A percentile compares a stretch with the other conserved stretches of the same genome.
Evolutionary conservation across 2,329 filamentous ascomycete species (phyloP).

Genomic region (Epichloe sp.): DNA sequence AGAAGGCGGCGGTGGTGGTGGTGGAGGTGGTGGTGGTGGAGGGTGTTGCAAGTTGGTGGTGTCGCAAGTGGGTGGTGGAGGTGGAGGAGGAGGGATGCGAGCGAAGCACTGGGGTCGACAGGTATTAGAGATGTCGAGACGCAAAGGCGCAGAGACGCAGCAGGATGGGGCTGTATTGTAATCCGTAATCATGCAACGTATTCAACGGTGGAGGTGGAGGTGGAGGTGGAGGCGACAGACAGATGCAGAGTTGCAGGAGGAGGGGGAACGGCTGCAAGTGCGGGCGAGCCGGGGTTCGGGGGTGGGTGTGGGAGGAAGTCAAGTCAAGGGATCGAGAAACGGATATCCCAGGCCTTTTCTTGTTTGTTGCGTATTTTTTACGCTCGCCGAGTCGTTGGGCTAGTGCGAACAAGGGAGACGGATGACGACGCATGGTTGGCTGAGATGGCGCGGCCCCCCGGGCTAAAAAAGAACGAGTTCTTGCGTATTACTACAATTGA

Average conservation of each 20-base stretch:
- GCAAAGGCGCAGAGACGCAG: neutral
- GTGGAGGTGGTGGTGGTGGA: slow-evolving; percentile 7
- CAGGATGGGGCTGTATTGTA: neutral
- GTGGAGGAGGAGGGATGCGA: slow-evolving; percentile 10
- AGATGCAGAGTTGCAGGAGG: slow-evolving; percentile 4
- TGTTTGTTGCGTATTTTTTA: neutral
- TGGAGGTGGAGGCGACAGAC: slow-evolving; percentile 4
- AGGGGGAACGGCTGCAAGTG: slow-evolving; percentile 7
- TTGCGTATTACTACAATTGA: too few species aligned
- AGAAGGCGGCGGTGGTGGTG: slow-evolving; percentile 2
- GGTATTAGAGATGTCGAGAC: slow-evolving; percentile 2
- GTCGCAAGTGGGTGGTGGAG: slow-evolving; percentile 9
- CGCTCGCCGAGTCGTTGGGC: neutral
- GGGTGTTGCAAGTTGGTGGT: neutral
- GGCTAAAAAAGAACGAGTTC: neutral
- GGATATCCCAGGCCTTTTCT: neutral
- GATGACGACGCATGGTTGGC: slow-evolving; percentile 23
- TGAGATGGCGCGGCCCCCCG: slow-evolving; percentile 17
- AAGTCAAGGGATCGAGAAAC: neutral
- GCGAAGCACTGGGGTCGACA: slow-evolving; percentile 6
- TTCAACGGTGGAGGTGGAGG: neutral
- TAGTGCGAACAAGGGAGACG: slow-evolving; percentile 7
- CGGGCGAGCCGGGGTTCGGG: neutral
- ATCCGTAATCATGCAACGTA: neutral
- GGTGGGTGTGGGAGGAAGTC: neutral